A percentile compares a stretch with the other conserved stretches of the same genome.
phyloP scores from a whole-genome alignment of 257 asterid genomes.

The Nyctanthes arbortristis region DNA sequence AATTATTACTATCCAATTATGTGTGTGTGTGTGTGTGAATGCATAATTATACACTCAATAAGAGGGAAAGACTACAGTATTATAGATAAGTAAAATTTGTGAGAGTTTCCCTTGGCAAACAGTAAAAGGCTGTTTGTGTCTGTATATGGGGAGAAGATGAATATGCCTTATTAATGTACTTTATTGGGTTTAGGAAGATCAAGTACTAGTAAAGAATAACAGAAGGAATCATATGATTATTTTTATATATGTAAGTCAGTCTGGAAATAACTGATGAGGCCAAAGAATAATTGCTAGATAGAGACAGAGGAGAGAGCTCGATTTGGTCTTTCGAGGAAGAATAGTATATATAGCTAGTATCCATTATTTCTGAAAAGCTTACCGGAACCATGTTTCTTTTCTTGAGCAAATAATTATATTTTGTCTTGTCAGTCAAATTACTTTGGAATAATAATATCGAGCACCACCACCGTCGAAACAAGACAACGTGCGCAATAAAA shows the following conservation, averaged over 20 bases:
- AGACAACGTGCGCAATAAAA: too few species aligned
- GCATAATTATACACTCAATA: too few species aligned
- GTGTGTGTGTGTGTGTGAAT: neutral
- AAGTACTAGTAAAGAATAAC: constrained; percentile 19
- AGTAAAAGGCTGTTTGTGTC: constrained; percentile 46
- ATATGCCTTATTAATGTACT: constrained; percentile 38
- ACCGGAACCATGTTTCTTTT: too few species aligned
- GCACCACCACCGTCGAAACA: too few species aligned
- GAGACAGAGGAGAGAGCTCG: constrained; percentile 12
- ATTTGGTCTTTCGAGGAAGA: constrained; percentile 8
- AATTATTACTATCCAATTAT: neutral
- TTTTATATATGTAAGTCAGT: neutral
- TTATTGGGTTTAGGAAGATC: constrained; percentile 47
- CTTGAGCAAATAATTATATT: too few species aligned
- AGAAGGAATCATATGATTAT: constrained; percentile 29
- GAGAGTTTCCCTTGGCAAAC: constrained; percentile 28
- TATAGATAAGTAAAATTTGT: neutral
- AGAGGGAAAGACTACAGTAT: too few species aligned
- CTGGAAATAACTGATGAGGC: constrained; percentile 8
- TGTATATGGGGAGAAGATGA: constrained; percentile 35
- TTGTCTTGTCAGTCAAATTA: too few species aligned
- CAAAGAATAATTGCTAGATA: constrained; percentile 26
- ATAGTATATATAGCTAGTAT: neutral
- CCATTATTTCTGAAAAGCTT: constrained; percentile 8
- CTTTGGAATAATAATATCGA: too few species aligned